Evolutionary conservation across 257 asterid species (phyloP).

Genomic region (Fraxinus pennsylvanica): DNA sequence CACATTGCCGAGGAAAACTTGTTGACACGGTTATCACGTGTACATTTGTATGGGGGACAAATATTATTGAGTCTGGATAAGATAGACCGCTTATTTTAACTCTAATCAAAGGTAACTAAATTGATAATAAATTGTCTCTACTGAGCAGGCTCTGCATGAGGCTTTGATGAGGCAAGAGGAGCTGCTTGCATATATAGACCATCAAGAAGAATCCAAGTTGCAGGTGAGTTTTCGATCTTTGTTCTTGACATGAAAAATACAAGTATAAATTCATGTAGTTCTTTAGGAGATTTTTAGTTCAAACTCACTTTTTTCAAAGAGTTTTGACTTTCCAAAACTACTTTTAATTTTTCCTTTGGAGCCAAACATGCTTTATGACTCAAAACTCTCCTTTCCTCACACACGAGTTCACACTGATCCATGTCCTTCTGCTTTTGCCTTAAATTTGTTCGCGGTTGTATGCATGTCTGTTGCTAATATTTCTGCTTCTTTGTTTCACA

Average conservation of each 20-base stretch:
- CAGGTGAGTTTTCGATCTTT: constrained; percentile 46
- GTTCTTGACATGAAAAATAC: neutral
- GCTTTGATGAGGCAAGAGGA: constrained; percentile 98
- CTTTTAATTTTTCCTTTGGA: neutral
- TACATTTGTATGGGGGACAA: neutral
- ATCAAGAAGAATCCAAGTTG: constrained; percentile 77
- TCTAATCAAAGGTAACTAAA: neutral
- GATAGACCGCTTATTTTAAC: neutral
- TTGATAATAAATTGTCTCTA: neutral
- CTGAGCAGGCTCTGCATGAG: constrained; percentile 81
- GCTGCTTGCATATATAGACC: constrained; percentile 87
- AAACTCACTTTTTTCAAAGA: neutral
- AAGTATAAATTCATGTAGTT: neutral
- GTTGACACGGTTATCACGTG: neutral
- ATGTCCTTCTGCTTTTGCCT: neutral
- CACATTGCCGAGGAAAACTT: neutral
- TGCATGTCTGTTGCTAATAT: neutral
- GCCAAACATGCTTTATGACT: no score
- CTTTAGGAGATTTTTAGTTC: no score
- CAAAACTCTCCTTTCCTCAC: no score
- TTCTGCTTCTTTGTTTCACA: constrained; percentile 32
- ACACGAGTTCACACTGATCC: neutral
- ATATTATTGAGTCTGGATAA: neutral
- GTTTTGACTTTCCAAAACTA: neutral
- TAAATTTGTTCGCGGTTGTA: no score